Evolutionary conservation across 768 basidiomycete genomes (phyloP), one percentile per base, ranked within the genome.

Genomic region (Lepiota subincarnata): DNA sequence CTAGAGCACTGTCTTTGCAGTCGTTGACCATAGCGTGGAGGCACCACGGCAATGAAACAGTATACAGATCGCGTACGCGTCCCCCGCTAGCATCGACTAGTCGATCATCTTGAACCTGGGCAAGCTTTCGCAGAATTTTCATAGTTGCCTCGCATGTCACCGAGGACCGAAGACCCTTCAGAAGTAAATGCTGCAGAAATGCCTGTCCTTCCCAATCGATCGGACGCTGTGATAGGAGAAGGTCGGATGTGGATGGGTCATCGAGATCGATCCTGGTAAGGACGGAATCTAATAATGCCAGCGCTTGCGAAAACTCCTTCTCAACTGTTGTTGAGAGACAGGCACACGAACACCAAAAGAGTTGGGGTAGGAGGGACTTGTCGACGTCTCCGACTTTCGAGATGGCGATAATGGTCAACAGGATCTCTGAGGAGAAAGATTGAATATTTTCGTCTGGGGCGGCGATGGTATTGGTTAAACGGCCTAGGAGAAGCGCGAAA

Each of bases 281-380:
- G 1, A 96, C 68, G 8, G 75, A 69, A 40, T 82, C 78, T 13
- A 96, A 67, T 13, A 95, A 76, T 10, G 74, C 74, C 31, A 93
- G 68, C 0, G 81, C 82, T 53, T 87, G 80, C 1, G 70, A 63
- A 60, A 90, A 97, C 67, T 98, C 94, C 10, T 74, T 67, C 64
- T 96, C 89, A 35, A 89, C 85, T 0, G 87, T 86, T 2, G 92
- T 95, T 22, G 82, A 84, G 16, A 96, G 77, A 61, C 85, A 89
- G 1, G 92, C 93, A 41, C 80, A 80, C 1, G 85, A 75, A 63
- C 84, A 86, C 95, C 94, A 97, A 67, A 90, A 96, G 46, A 95
- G 73, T 57, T 90, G 89, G 2, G 94, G 91, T 11, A 89, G 71
- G 22, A 91, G 74, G 0, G 75, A 68, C 49, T 75, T 71, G 57